Percentiles rank a stretch among this genome's conserved stretches.
Evolutionary conservation across 805 yeast genomes (phyloP).

Genomic region (Yarrowia deformans): DNA sequence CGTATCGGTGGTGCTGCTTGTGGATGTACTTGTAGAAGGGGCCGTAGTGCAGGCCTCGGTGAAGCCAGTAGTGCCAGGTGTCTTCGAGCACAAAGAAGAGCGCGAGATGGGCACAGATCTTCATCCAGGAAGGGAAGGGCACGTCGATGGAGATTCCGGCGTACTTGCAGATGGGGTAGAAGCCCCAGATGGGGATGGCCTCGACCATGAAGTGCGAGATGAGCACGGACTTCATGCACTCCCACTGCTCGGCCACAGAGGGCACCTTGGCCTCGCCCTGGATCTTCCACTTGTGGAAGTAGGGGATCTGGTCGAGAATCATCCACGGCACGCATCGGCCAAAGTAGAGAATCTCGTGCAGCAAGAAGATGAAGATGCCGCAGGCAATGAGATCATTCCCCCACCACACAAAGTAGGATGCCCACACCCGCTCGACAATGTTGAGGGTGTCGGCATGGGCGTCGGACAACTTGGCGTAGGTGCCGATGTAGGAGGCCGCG

Average conservation of each 20-base stretch:
- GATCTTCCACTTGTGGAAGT: slow-evolving; percentile 84
- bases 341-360: slow-evolving; percentile 90
- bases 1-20: slow-evolving; percentile 97
- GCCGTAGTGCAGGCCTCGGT: slow-evolving; percentile 87
- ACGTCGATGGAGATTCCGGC: slow-evolving; percentile 80
- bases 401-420: slow-evolving; percentile 83
- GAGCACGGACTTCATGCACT: slow-evolving; percentile 84
- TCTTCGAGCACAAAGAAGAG: slow-evolving; percentile 88
- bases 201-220: slow-evolving; percentile 90
- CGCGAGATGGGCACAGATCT: slow-evolving; percentile 69
- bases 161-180: slow-evolving; percentile 87
- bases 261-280: slow-evolving; percentile 83
- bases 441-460: slow-evolving; percentile 33
- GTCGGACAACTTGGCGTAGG: slow-evolving; percentile 27
- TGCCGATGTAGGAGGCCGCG: slow-evolving; percentile 28
- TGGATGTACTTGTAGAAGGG: slow-evolving; percentile 90
- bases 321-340: slow-evolving; percentile 94
- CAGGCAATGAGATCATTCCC: slow-evolving; percentile 91
- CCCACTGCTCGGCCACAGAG: slow-evolving; percentile 84
- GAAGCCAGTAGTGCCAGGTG: slow-evolving; percentile 97
- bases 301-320: slow-evolving; percentile 83
- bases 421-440: slow-evolving; percentile 79
- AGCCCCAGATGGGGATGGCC: slow-evolving; percentile 95
- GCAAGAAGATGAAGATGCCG: slow-evolving; percentile 78
- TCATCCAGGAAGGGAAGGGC: slow-evolving; percentile 78